These are phyloP conservation scores for Sordaria brevicollis DNA, from an alignment of 495 filamentous ascomycete species.

Conservation along the genomic window DNA sequence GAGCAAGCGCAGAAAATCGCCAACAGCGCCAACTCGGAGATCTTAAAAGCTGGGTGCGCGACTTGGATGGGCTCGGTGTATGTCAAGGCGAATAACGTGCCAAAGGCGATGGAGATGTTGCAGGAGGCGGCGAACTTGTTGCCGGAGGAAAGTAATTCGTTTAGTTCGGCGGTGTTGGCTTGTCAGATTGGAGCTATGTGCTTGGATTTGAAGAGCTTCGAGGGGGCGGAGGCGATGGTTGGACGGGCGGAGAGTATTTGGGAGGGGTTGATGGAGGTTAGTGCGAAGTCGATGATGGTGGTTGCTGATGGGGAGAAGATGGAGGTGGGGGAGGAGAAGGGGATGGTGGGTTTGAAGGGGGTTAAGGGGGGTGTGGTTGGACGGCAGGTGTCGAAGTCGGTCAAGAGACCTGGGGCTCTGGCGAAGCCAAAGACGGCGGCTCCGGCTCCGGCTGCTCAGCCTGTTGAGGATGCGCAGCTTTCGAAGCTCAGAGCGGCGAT, in stretches of 20 bases:
- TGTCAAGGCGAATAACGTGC: slow-evolving; percentile 49
- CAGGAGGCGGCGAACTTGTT: slow-evolving; percentile 34
- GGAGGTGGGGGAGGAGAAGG: slow-evolving; percentile 30
- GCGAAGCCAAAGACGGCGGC: slow-evolving; percentile 18
- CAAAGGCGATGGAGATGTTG: slow-evolving; percentile 53
- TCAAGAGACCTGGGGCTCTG: slow-evolving; percentile 10
- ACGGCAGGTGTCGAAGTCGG: slow-evolving; percentile 11
- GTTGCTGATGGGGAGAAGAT: slow-evolving; percentile 43
- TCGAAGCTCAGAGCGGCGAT: slow-evolving; percentile 50
- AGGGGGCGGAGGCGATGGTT: slow-evolving; percentile 27
- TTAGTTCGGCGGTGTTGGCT: slow-evolving; percentile 31
- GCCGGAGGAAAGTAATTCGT: slow-evolving; percentile 33
- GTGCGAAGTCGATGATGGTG: slow-evolving; percentile 4
- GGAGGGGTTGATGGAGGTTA: slow-evolving; percentile 13
- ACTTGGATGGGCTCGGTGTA: slow-evolving; percentile 55
- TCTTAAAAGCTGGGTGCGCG: slow-evolving; percentile 42
- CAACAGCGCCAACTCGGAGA: slow-evolving; percentile 50
- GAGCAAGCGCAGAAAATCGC: slow-evolving; percentile 78
- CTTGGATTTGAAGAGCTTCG: slow-evolving; percentile 26
- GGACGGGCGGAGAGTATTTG: slow-evolving; percentile 29
- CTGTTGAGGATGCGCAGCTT: slow-evolving; percentile 42
- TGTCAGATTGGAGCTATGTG: slow-evolving; percentile 36
- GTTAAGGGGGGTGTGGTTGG: slow-evolving; percentile 6
- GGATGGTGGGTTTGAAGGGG: slow-evolving; percentile 1
- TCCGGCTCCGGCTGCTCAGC: slow-evolving; percentile 1